Conservation (phyloP, 164 flowering plant genomes). For the Echeveria elegans region DNA sequence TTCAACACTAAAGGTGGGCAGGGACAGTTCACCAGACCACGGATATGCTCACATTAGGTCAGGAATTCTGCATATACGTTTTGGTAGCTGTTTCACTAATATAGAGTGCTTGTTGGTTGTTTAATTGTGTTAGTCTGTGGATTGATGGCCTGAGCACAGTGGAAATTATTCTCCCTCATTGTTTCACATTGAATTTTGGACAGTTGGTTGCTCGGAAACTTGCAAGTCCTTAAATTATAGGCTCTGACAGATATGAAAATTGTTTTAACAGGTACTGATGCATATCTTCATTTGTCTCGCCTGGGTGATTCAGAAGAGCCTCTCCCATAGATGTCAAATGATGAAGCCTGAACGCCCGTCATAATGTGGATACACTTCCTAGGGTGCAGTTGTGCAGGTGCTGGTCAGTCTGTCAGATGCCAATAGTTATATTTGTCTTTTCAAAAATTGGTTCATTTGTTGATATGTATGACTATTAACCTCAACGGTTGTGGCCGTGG, state of each 20-base stretch:
- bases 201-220: background rate
- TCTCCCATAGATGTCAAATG: constrained; percentile 44
- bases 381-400: no score
- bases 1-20: background rate
- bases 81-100: background rate
- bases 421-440: background rate
- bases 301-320: constrained; percentile 95
- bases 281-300: constrained; percentile 93
- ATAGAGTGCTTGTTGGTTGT: background rate
- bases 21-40: background rate
- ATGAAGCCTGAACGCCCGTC: background rate
- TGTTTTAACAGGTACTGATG: constrained; percentile 74
- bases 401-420: background rate
- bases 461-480: background rate
- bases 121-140: background rate
- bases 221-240: background rate
- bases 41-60: background rate
- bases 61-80: background rate
- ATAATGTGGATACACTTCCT: background rate
- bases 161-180: background rate
- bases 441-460: background rate
- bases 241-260: background rate
- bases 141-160: background rate
- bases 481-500: background rate
- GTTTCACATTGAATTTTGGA: background rate